Percentiles rank a stretch among this genome's conserved stretches.
phyloP scores from a whole-genome alignment of 805 yeast species.

The Scheffersomyces coipomensis region DNA sequence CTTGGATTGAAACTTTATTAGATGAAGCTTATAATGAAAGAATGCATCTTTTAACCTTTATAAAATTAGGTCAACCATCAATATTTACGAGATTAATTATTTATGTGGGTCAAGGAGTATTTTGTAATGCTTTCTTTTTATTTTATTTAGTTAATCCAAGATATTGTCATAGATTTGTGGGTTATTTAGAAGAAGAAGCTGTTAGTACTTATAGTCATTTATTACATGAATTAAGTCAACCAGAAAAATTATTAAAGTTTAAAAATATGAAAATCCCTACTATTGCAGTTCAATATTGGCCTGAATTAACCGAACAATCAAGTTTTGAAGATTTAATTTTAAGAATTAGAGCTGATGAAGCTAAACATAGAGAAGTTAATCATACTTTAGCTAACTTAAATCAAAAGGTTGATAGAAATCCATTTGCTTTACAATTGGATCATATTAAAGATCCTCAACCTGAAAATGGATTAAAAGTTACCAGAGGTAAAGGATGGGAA shows the following conservation, averaged over 20 bases:
- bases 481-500: conserved; percentile 41
- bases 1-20: conserved; percentile 70
- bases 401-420: conserved; percentile 58
- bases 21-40: conserved; percentile 80
- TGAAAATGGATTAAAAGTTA: conserved; percentile 28
- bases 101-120: conserved; percentile 67
- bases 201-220: conserved; percentile 64
- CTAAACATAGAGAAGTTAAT: conserved; percentile 77
- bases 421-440: conserved; percentile 52
- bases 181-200: conserved; percentile 77
- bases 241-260: conserved; percentile 50
- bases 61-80: conserved; percentile 63
- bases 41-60: conserved; percentile 71
- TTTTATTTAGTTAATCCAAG: conserved; percentile 58
- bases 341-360: conserved; percentile 72
- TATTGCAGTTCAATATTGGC: conserved; percentile 66
- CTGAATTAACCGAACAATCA: conserved; percentile 46
- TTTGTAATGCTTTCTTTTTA: conserved; percentile 63
- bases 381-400: conserved; percentile 70
- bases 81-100: conserved; percentile 53
- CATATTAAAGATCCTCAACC: conserved; percentile 37
- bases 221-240: conserved; percentile 51
- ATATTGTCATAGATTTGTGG: conserved; percentile 73
- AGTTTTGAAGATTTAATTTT: conserved; percentile 58
- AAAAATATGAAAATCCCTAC: conserved; percentile 48